Conservation (phyloP, 2,329 filamentous ascomycete genomes). For the Lomentospora prolificans region DNA sequence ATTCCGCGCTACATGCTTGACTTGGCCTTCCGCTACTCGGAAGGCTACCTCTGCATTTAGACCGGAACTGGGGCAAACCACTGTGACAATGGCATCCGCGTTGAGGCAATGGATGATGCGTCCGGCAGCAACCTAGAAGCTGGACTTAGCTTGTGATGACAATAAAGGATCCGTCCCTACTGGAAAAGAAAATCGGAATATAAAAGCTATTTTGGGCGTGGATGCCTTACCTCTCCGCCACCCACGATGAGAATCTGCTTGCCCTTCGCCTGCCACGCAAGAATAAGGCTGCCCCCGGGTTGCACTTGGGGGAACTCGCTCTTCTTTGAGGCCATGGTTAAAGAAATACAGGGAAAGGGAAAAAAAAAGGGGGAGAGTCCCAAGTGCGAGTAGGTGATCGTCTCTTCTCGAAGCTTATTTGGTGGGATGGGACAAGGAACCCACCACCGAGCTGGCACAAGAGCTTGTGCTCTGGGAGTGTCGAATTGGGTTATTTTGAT, state of each 20-base stretch:
- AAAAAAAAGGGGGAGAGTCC: neutral
- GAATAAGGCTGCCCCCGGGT: conserved; percentile 82
- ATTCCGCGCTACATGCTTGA: conserved; percentile 70
- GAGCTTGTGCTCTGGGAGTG: too few species aligned
- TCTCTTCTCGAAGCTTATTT: too few species aligned
- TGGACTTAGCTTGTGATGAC: conserved; percentile 5
- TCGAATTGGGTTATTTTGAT: too few species aligned
- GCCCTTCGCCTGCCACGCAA: conserved; percentile 89
- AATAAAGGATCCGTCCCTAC: too few species aligned
- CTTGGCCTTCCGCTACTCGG: conserved; percentile 64
- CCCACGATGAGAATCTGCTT: conserved; percentile 89
- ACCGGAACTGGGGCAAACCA: conserved; percentile 70
- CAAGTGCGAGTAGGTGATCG: neutral
- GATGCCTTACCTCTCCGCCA: conserved; percentile 70
- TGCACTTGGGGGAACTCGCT: conserved; percentile 66
- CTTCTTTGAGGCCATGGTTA: conserved; percentile 15
- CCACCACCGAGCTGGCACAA: too few species aligned
- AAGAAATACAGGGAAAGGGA: too few species aligned
- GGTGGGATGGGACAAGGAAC: too few species aligned
- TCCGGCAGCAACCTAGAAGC: conserved; percentile 78
- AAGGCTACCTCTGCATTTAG: conserved; percentile 83
- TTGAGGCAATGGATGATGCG: conserved; percentile 91
- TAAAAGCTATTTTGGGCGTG: neutral
- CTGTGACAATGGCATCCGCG: conserved; percentile 81
- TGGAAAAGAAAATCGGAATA: too few species aligned